Evolutionary conservation across 2,329 filamentous ascomycete species (phyloP), one percentile per base, ranked within the genome.

Genomic region (Colletotrichum tabaci): DNA sequence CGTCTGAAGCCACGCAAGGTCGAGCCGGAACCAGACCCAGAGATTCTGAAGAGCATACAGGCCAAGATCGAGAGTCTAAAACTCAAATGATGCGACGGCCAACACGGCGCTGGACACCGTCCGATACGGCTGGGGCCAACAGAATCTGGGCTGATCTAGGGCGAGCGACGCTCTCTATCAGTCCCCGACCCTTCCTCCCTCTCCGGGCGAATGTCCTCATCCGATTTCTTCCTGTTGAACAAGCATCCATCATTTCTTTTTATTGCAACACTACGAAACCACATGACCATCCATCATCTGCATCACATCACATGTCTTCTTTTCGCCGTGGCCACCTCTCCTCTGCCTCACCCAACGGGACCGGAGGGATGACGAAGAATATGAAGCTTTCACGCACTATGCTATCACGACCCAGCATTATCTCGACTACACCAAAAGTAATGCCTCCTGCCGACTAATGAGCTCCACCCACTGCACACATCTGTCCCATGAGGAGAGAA

Each of bases 11-110:
- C 89, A 16, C 88, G 87, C 75, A 90, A 88, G 77, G 85, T 90
- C 38, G 89, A 92, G 66, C 88, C 88, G 0, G 85, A 88, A 75
- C 89, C 88, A 2, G 90, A 93, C 77, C 89, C 89, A 0, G 88
- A 89, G 13, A 80, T 93, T 7, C 76, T 92, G 65, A 86, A 85
- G 76, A 84, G 83, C 58, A 82, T 93, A 23, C 87, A 91, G 75
- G 86, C 83, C 61, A 90, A 87, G 73, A 80, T 92, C 61, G 83
- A 84, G 62, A 79, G 77, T 35, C 74, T 88, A 70, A 83, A 82
- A 70, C 77, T 85, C 47, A 66, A 71, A 57, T 71, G 60, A 68
- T 35, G 21, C 44, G 38, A 58, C 23, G 13, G 49, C 35, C 64
- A 21, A 38, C 46, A 46, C 38, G 47, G 42, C 15, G 38, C 46